Base-by-base conservation (phyloP, 2,329 filamentous ascomycete genomes). In the Ophiosphaerella korrae region DNA sequence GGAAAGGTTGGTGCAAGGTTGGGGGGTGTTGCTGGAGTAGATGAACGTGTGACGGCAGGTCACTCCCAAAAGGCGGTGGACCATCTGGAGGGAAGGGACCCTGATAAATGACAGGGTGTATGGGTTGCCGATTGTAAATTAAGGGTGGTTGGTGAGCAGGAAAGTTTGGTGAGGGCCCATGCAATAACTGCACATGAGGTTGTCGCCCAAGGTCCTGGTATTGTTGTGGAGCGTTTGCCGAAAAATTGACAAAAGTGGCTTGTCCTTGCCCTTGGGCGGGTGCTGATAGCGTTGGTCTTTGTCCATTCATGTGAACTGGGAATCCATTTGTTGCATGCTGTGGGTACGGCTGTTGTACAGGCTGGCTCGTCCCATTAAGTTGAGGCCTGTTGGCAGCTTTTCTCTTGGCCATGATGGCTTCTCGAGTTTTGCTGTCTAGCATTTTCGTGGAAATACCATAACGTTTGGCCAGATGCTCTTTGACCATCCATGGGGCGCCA, bases 401-500 rank as follows among this genome's bases (percentile, higher is more conserved):
- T 70, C 95, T 72, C 12, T 64, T 66, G 32, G 70, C 71, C 40
- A 71, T 56, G 12, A 73, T 50, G 9, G 69, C 68, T 31, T 74
- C 71, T 18, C 67, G 59, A 2, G 68, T 74, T 44, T 73, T 69
- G 36, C 67, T 56, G 31, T 71, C 67, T 6, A 94, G 94, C 11
- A 97, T 85, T 45, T 90, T 86, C 13, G 87, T 93, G n/a, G 86
- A 92, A 56, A 99, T 94, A 55, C 90, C 87, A 73, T 94, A 96
- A 56, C 87, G 83, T 39, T 85, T 84, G 1, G 94, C 94, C 52
- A 96, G 86, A 46, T 91, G 87, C 32, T 88, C 83, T 75, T 95
- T 97, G 14, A 97, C 93, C 48, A 96, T 78, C 94, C 94, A 99
- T 0, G 94, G 93, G 0, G 94, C 94, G n/a, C 93, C 93, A 53